These are phyloP conservation scores for Pelargonium nanum DNA, from an alignment of 345 rosid genomes.

Conservation along the genomic window DNA sequence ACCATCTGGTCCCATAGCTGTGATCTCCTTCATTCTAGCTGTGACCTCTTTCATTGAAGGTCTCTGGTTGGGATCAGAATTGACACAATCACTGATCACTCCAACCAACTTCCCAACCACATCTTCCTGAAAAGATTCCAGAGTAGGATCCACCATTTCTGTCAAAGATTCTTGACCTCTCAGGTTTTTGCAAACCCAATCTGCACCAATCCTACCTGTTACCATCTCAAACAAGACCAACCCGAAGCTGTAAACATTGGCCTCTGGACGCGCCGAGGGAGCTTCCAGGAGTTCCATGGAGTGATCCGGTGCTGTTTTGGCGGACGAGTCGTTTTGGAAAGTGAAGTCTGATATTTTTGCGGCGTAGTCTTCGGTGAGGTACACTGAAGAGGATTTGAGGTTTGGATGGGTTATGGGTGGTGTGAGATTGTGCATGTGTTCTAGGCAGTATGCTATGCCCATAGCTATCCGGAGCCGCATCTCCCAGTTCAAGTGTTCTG, in stretches of 20 bases:
- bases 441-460: slow-evolving; percentile 86
- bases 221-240: slow-evolving; percentile 66
- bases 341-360: slow-evolving; percentile 65
- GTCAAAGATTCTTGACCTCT: slow-evolving; percentile 24
- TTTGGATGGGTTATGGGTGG: slow-evolving; percentile 56
- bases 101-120: slow-evolving; percentile 42
- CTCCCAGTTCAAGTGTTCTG: slow-evolving; percentile 83
- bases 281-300: slow-evolving; percentile 20
- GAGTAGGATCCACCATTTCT: slow-evolving; percentile 64
- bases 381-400: slow-evolving; percentile 53
- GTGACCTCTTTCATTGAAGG: slow-evolving; percentile 50
- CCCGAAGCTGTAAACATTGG: slow-evolving; percentile 64
- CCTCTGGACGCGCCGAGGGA: slow-evolving; percentile 20
- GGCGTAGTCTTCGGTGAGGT: slow-evolving; percentile 83
- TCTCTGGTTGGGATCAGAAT: slow-evolving; percentile 47
- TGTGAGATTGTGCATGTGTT: slow-evolving; percentile 67
- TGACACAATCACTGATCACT: slow-evolving; percentile 52
- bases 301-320: slow-evolving; percentile 25
- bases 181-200: slow-evolving; percentile 47
- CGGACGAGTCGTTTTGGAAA: slow-evolving; percentile 42
- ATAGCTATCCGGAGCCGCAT: slow-evolving; percentile 72
- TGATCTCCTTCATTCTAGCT: slow-evolving; percentile 45
- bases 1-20: slow-evolving; percentile 40
- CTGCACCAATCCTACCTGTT: slow-evolving; percentile 61
- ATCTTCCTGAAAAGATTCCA: slow-evolving; percentile 38